Conservation (phyloP, 805 yeast genomes). For the Myxozyma neotropica region DNA sequence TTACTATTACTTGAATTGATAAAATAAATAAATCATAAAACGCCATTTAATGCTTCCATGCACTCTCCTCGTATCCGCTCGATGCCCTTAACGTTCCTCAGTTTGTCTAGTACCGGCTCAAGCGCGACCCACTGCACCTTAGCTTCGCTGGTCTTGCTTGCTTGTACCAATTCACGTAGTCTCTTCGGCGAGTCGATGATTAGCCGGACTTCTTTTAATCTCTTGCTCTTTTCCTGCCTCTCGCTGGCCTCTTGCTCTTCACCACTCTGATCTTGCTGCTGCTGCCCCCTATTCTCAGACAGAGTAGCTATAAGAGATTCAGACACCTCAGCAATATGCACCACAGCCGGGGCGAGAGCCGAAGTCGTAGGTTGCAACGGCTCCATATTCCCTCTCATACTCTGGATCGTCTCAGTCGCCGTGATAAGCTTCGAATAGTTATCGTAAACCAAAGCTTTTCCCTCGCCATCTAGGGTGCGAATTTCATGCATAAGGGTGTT, state of each 20-base stretch:
- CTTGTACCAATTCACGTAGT: conserved; percentile 9
- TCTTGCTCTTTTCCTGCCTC: neutral
- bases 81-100: conserved; percentile 11
- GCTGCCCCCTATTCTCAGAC: conserved; percentile 13
- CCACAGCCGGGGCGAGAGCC: conserved; percentile 31
- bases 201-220: neutral
- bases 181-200: conserved; percentile 23
- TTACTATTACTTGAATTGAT: too few relatives aligned
- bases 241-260: too few relatives aligned
- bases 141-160: conserved; percentile 20
- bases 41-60: conserved; percentile 2
- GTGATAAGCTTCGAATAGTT: conserved; percentile 36
- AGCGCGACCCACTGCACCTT: conserved; percentile 18
- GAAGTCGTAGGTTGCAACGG: conserved; percentile 33
- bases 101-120: conserved; percentile 11
- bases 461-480: conserved; percentile 36
- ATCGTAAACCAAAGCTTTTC: conserved; percentile 38
- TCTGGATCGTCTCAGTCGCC: conserved; percentile 35
- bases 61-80: conserved; percentile 22
- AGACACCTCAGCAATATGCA: conserved; percentile 33
- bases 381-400: conserved; percentile 33
- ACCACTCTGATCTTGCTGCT: neutral
- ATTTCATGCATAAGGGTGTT: conserved; percentile 33
- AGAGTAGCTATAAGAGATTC: conserved; percentile 27
- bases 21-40: neutral